These are phyloP conservation scores for Aspergillus homomorphus DNA, from an alignment of 495 filamentous ascomycete species.

Conservation along the genomic window DNA sequence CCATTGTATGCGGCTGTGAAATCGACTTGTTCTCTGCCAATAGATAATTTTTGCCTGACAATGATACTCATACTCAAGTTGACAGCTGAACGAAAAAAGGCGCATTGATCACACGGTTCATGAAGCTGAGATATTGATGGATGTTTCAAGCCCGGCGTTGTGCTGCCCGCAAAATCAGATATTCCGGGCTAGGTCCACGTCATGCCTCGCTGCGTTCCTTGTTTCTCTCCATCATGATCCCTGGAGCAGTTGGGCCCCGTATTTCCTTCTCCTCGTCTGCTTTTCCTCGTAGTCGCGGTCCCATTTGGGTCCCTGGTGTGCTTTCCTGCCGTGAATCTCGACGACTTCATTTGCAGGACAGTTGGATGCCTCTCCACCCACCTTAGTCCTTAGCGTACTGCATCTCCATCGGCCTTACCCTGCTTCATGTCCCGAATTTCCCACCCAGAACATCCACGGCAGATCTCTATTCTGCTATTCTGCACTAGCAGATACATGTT, in stretches of 20 bases:
- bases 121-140: neutral
- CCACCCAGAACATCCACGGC: no score
- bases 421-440: no score
- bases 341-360: neutral
- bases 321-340: neutral
- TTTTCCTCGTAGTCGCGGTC: neutral
- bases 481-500: neutral
- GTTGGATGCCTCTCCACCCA: neutral
- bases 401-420: neutral
- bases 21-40: neutral
- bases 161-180: neutral
- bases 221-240: neutral
- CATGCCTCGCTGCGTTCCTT: neutral
- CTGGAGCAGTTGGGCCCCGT: neutral
- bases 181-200: slow-evolving; percentile 1
- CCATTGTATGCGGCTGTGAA: neutral
- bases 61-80: neutral
- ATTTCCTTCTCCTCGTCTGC: neutral
- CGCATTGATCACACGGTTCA: no score
- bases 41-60: neutral
- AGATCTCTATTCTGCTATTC: no score
- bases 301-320: neutral
- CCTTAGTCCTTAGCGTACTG: neutral
- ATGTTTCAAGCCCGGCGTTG: neutral
- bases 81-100: neutral